Percentiles rank a stretch among this genome's conserved stretches.
Evolutionary conservation across 2,329 filamentous ascomycete species (phyloP).

Genomic region (Simplicillium aogashimaense): DNA sequence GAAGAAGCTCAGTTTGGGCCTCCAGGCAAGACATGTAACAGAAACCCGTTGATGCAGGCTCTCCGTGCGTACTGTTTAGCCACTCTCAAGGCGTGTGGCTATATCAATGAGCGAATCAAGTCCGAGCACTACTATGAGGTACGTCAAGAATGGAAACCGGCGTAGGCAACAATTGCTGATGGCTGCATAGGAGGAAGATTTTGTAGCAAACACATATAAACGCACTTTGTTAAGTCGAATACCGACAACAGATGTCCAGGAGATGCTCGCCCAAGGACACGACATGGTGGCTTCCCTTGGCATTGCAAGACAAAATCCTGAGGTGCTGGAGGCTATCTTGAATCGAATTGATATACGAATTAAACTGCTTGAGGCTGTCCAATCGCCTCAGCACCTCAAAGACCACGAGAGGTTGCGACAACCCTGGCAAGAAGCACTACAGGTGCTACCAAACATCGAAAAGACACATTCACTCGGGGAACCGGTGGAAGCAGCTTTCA

Average conservation of each 20-base stretch:
- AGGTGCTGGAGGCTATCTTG: no score
- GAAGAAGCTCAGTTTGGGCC: slow-evolving; percentile 54
- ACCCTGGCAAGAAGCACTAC: slow-evolving; percentile 41
- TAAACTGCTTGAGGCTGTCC: slow-evolving; percentile 46
- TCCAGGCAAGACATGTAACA: slow-evolving; percentile 18
- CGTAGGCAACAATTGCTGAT: neutral
- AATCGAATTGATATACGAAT: slow-evolving; percentile 50
- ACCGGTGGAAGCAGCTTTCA: slow-evolving; percentile 70
- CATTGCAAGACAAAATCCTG: slow-evolving; percentile 25
- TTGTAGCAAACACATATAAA: slow-evolving; percentile 85
- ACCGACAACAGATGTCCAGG: slow-evolving; percentile 42
- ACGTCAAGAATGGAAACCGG: slow-evolving; percentile 13
- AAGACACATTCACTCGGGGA: slow-evolving; percentile 52
- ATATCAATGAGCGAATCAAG: slow-evolving; percentile 67
- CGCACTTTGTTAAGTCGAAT: slow-evolving; percentile 63
- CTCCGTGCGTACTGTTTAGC: slow-evolving; percentile 80
- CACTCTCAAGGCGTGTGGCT: slow-evolving; percentile 71
- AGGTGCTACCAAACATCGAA: slow-evolving; percentile 44
- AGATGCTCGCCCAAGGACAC: slow-evolving; percentile 44
- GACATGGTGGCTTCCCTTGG: slow-evolving; percentile 29
- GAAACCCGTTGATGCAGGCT: slow-evolving; percentile 46
- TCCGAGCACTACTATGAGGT: slow-evolving; percentile 89
- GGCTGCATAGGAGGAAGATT: slow-evolving; percentile 75
- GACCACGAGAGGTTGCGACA: slow-evolving; percentile 35
- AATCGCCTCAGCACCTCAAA: slow-evolving; percentile 34